Evolutionary conservation across 2,329 filamentous ascomycete species (phyloP), one percentile per base, ranked within the genome.

Genomic region (Macrophomina tecta): DNA sequence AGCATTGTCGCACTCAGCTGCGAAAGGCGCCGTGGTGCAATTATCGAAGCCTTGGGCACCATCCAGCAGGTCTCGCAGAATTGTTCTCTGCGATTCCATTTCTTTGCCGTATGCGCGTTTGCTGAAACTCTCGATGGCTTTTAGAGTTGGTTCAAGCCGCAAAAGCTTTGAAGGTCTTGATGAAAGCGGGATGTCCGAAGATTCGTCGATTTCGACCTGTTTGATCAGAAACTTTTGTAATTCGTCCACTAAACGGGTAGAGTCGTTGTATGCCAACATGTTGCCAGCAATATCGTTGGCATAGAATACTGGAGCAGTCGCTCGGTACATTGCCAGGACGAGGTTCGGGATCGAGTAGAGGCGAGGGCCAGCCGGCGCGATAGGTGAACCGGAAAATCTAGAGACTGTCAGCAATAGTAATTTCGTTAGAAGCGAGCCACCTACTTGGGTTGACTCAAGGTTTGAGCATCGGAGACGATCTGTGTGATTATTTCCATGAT

Each of bases 311-410:
- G 90, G 88, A 5, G 91, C 90, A 2, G 93, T 87, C 3, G 91
- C 91, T 60, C 92, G 85, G 76, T 93, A 95, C 79, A 94, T 87
- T n/a, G 91, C 91, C 51, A 95, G 81, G 1, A 89, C 84, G 18
- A 93, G 85, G 0, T 89, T 90, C 1, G 92, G 91, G 3, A 95
- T 79, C 42, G 84, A 85, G 73, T 93, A 93, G 0, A 95, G 81
- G 0, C 89, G 91, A 7, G 86, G 82, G 0, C 89, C 90, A 4
- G 90, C 90, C 12, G 89, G 82, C 0, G 88, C 85, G 61, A 94
- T 87, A 0, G 89, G 85, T 11, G 86, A 80, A 28, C 73, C 72
- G 23, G 77, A 72, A 42, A 80, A 77, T 0, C 76, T 72, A n/a
- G 5, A 3, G 18, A 9, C 9, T 32, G 55, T 66, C 36, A 68